Evolutionary conservation across 192 early-diverging fungal species (phyloP).

Genomic region (Coemansia sp.): DNA sequence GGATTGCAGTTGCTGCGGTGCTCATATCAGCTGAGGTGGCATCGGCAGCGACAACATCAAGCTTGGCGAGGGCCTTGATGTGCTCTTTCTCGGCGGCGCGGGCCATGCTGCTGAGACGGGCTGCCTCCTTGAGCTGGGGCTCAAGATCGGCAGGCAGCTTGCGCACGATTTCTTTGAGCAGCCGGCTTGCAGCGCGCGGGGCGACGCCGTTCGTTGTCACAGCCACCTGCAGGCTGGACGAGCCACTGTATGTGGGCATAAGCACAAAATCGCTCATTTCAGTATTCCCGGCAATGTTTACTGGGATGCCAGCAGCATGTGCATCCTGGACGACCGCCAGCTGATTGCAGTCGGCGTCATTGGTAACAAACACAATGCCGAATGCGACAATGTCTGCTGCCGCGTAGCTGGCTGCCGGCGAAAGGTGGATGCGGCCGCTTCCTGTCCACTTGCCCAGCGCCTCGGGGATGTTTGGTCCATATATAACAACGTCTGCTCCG

Average conservation of each 20-base stretch:
- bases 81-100: constrained; percentile 54
- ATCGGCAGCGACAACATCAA: constrained; percentile 46
- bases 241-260: constrained; percentile 69
- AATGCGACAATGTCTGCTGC: constrained; percentile 26
- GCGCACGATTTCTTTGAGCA: constrained; percentile 62
- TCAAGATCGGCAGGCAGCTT: constrained; percentile 62
- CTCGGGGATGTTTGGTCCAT: constrained; percentile 28
- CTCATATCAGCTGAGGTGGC: constrained; percentile 12
- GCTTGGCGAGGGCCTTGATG: constrained; percentile 35
- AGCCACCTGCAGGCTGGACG: constrained; percentile 68
- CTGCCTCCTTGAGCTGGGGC: constrained; percentile 61
- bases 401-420: constrained; percentile 10
- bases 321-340: constrained; percentile 37
- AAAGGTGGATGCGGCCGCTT: constrained; percentile 21
- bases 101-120: constrained; percentile 49
- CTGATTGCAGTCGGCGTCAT: constrained; percentile 38
- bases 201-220: constrained; percentile 77
- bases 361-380: constrained; percentile 45
- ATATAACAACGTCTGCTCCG: constrained; percentile 63
- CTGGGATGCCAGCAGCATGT: constrained; percentile 62
- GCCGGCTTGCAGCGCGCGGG: constrained; percentile 63
- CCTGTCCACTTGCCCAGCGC: constrained; percentile 48
- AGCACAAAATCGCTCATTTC: constrained; percentile 82
- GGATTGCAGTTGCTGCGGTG: constrained; percentile 28
- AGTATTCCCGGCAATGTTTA: constrained; percentile 74